phyloP scores from a whole-genome alignment of 306 rosid genomes.

The Hippophae rhamnoides region DNA sequence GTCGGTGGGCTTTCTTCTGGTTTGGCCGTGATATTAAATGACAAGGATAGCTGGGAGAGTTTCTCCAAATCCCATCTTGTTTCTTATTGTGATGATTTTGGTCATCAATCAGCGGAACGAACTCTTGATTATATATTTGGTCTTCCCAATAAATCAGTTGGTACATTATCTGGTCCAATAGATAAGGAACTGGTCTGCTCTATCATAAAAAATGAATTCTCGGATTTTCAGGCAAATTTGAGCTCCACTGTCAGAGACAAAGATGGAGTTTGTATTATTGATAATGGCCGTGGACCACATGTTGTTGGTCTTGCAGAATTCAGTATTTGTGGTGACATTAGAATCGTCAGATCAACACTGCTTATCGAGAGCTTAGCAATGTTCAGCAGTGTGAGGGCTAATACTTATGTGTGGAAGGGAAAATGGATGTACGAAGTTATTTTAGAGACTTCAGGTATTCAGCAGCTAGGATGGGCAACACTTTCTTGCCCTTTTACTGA shows the following conservation, averaged over 20 bases:
- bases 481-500: constrained; percentile 79
- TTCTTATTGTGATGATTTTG: constrained; percentile 72
- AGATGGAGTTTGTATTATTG: constrained; percentile 40
- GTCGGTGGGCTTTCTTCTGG: constrained; percentile 90
- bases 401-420: constrained; percentile 77
- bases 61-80: constrained; percentile 48
- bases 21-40: constrained; percentile 70
- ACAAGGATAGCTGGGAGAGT: constrained; percentile 44
- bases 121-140: constrained; percentile 81
- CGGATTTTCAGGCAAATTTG: constrained; percentile 22
- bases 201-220: constrained; percentile 50
- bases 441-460: constrained; percentile 91
- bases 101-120: constrained; percentile 76
- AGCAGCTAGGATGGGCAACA: constrained; percentile 98
- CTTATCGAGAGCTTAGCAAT: constrained; percentile 75
- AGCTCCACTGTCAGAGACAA: constrained; percentile 23
- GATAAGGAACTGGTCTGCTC: constrained; percentile 36
- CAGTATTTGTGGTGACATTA: constrained; percentile 78
- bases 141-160: constrained; percentile 61
- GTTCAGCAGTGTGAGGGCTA: constrained; percentile 93
- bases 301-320: constrained; percentile 46
- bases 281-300: constrained; percentile 27
- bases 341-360: constrained; percentile 45
- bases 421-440: constrained; percentile 98
- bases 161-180: constrained; percentile 44